phyloP scores from a whole-genome alignment of 805 yeast species.

The Naumovozyma castellii region DNA sequence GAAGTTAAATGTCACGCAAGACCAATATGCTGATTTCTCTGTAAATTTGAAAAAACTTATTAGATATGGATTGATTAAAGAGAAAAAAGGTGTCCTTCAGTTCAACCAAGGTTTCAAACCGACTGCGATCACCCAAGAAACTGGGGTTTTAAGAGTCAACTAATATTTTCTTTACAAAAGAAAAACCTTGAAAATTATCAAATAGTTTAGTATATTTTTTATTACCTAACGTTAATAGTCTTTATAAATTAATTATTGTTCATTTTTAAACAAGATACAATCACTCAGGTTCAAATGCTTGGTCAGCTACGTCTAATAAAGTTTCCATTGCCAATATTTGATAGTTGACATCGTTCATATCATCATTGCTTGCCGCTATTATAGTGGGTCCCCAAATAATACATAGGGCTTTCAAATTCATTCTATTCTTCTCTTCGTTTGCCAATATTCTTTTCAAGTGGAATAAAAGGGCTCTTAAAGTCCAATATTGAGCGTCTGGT shows the following conservation, averaged over 20 bases:
- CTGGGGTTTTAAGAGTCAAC: not conserved
- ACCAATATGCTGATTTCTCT: conserved; percentile 2
- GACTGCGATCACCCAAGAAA: not conserved
- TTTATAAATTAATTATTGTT: no score
- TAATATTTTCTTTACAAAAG: no score
- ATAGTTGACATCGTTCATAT: conserved; percentile 63
- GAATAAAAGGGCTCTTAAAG: conserved; percentile 73
- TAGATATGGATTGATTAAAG: not conserved
- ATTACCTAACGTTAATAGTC: not conserved
- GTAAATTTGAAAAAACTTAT: conserved; percentile 4
- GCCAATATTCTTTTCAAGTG: conserved; percentile 71
- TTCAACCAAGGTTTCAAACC: not conserved
- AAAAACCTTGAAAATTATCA: no score
- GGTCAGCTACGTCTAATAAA: conserved; percentile 71
- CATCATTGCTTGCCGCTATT: conserved; percentile 56
- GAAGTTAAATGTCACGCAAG: conserved; percentile 2
- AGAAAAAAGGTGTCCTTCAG: not conserved
- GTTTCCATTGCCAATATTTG: conserved; percentile 78
- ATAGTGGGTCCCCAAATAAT: conserved; percentile 94
- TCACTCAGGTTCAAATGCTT: conserved; percentile 58
- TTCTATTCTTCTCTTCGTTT: conserved; percentile 56
- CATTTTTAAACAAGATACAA: not conserved
- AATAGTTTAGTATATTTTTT: no score
- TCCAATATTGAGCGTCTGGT: conserved; percentile 93
- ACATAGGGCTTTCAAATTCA: conserved; percentile 73